These are phyloP conservation scores for Rickenella mellea DNA, from an alignment of 768 basidiomycete genomes.

Conservation along the genomic window DNA sequence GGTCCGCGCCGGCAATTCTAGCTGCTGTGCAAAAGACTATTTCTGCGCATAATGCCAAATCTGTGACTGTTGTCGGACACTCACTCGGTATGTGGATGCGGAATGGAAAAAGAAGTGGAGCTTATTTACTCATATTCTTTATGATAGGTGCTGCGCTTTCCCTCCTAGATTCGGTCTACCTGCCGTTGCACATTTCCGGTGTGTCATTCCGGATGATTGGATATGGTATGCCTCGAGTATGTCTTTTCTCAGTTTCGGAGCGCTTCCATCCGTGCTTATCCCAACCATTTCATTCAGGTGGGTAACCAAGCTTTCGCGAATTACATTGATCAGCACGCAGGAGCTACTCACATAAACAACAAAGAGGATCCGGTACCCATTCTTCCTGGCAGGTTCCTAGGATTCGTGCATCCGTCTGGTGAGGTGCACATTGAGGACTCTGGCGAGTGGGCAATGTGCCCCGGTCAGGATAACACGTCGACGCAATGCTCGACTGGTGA, in stretches of 20 bases:
- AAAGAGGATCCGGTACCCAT: conserved; percentile 19
- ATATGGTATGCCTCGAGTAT: conserved; percentile 24
- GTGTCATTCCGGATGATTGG: conserved; percentile 15
- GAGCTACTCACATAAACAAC: conserved; percentile 7
- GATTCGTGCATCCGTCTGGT: conserved; percentile 28
- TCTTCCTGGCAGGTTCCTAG: conserved; percentile 28
- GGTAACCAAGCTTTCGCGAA: conserved; percentile 14
- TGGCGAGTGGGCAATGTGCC: conserved; percentile 19
- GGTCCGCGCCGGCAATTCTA: conserved; percentile 16
- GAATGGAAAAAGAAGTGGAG: too few relatives aligned
- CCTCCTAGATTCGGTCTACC: conserved; percentile 41
- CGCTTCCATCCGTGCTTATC: too few relatives aligned
- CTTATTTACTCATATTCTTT: too few relatives aligned
- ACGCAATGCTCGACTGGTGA: conserved; percentile 41
- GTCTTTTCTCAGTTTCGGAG: neutral
- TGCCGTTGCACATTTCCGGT: conserved; percentile 35
- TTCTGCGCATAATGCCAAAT: conserved; percentile 20
- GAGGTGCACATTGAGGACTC: conserved; percentile 31
- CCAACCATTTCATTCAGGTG: too few relatives aligned
- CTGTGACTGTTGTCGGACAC: conserved; percentile 37
- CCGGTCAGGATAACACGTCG: conserved; percentile 51
- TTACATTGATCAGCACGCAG: conserved; percentile 8
- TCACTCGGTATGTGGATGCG: conserved; percentile 25
- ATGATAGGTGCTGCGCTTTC: conserved; percentile 46
- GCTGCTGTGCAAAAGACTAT: conserved; percentile 34